Base-by-base conservation (phyloP, 2,329 filamentous ascomycete species). In the Botrytis tulipae region DNA sequence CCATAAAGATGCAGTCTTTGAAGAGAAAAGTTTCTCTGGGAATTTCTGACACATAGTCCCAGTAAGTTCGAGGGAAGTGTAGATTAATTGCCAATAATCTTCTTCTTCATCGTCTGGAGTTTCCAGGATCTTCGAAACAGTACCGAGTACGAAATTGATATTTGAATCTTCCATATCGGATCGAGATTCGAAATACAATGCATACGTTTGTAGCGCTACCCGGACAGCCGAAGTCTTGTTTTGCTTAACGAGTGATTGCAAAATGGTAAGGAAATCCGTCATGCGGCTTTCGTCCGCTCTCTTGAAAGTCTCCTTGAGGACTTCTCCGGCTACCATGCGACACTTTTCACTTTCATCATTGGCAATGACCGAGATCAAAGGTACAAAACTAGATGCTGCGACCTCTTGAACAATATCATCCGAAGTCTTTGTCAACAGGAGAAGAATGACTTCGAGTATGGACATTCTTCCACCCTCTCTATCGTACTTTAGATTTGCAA, bases 261-360 rank as follows among this genome's bases (percentile, higher is more conserved):
- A 84, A 62, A 95, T 87, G 0, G 84, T 84, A 54, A 96, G 83
- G 80, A 97, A 94, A 65, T 88, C 91, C 75, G 90, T 88, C 54
- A 90, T 85, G 74, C 90, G 88, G 76, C 94, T 92, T 75, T 88
- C 87, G 80, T 95, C 92, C 2, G 94, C 91, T 78, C 91, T 90
- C 73, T 89, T 88, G 82, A 97, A 97, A 29, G 96, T 87, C 79
- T 93, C 91, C 79, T 92, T 94, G 73, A 98, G 85, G 62, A 99
- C 84, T 73, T 92, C 89, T 62, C 90, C 91, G 0, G 95, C 94
- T 82, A 95, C 91, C 75, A 94, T 88, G 44, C 93, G 90, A 82
- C 96, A 99, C 77, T 93, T 93, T 70, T 91, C 88, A 67, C 93
- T 93, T 71, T 97, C 93, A 75, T 99, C 96, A 78, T 98, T 97